A percentile compares a stretch with the other conserved stretches of the same genome.
These are phyloP conservation scores for Mycocentrospora acerina DNA, from an alignment of 2,329 filamentous ascomycete species.

Conservation along the genomic window DNA sequence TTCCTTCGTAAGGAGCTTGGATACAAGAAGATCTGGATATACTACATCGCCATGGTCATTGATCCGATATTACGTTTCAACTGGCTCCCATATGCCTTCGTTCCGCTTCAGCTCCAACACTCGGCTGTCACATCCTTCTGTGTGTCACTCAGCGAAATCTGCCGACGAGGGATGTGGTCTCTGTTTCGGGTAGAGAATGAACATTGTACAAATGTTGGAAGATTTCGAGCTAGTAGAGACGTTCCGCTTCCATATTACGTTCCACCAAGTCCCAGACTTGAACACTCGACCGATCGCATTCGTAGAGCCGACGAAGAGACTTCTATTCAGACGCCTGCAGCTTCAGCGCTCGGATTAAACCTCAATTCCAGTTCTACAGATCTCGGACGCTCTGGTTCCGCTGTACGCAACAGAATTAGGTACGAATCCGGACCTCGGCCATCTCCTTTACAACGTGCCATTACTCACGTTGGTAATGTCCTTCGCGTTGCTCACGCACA, in stretches of 20 bases:
- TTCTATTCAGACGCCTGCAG: conserved; percentile 4
- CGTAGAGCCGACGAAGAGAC: conserved; percentile 36
- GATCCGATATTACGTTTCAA: conserved; percentile 87
- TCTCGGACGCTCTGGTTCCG: conserved; percentile 13
- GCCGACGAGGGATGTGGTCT: conserved; percentile 86
- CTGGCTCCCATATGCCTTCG: conserved; percentile 93
- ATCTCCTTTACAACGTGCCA: conserved; percentile 43
- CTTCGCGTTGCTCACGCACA: conserved; percentile 83
- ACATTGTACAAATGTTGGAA: conserved; percentile 78
- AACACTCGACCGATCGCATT: conserved; percentile 6
- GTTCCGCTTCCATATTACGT: conserved; percentile 79
- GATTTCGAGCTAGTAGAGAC: conserved; percentile 87
- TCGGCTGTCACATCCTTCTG: conserved; percentile 79
- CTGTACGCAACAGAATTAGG: conserved; percentile 21
- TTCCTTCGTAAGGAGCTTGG: conserved; percentile 71
- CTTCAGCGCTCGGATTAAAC: not conserved
- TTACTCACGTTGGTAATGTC: conserved; percentile 63
- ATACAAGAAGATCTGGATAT: conserved; percentile 76
- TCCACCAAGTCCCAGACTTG: conserved; percentile 19
- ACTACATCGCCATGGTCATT: conserved; percentile 80
- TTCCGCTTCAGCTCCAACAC: conserved; percentile 76
- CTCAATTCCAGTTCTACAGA: conserved; percentile 8
- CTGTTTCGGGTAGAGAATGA: conserved; percentile 97
- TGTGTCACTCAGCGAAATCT: conserved; percentile 75
- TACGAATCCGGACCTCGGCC: conserved; percentile 19